These are phyloP conservation scores for Macrophomina tecta DNA, from an alignment of 2,329 filamentous ascomycete genomes.

Conservation along the genomic window DNA sequence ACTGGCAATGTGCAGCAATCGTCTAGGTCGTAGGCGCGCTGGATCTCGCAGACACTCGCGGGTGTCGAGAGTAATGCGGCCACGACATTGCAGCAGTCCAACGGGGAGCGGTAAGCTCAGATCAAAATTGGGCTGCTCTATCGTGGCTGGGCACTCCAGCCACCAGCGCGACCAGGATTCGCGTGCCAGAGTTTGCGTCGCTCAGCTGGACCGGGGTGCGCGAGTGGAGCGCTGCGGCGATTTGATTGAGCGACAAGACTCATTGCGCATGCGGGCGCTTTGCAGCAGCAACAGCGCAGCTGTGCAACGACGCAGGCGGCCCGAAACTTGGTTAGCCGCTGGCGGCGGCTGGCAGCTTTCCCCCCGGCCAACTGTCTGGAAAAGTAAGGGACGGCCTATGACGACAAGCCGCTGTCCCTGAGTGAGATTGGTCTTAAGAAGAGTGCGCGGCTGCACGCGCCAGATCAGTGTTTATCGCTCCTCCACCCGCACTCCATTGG, in stretches of 20 bases:
- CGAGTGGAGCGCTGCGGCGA: not conserved
- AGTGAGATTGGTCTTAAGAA: constrained; percentile 18
- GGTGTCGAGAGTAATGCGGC: not conserved
- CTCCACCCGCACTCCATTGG: constrained; percentile 13
- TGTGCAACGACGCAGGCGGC: not conserved
- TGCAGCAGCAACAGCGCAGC: not conserved
- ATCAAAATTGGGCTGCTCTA: constrained; percentile 1
- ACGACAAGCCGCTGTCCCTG: constrained; percentile 10
- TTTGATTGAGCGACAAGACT: constrained; percentile 12
- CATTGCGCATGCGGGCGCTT: constrained; percentile 5
- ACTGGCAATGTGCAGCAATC: not conserved
- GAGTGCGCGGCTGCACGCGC: not conserved
- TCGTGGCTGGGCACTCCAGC: constrained; percentile 13
- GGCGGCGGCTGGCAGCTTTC: not conserved
- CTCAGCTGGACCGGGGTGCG: constrained; percentile 16
- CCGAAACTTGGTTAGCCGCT: not conserved
- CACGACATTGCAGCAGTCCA: not conserved
- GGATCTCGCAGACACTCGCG: not conserved
- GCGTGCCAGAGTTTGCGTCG: constrained; percentile 11
- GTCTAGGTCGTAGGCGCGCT: not conserved
- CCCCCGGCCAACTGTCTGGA: constrained; percentile 4
- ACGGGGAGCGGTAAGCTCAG: not conserved
- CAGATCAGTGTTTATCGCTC: constrained; percentile 13
- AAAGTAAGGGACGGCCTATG: constrained; percentile 18
- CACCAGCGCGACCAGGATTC: not conserved